Percentiles rank a stretch among this genome's conserved stretches.
phyloP scores from a whole-genome alignment of 345 rosid species.

The Cardiospermum halicacabum region DNA sequence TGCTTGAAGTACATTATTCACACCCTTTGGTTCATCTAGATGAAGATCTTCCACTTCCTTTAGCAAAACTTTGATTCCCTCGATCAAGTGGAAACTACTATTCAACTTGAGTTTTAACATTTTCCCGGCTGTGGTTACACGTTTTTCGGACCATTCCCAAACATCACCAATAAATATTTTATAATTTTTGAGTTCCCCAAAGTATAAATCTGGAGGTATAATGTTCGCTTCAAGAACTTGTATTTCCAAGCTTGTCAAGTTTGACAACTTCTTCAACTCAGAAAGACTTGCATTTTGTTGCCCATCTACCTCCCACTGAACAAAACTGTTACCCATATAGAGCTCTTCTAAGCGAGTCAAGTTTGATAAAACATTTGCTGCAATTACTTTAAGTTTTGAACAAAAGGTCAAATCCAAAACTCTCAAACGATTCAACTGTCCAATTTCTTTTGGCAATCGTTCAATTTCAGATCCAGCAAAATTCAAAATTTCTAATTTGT shows the following conservation, averaged over 20 bases:
- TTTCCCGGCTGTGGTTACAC: neutral
- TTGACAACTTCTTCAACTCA: conserved; percentile 13
- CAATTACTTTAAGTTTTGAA: conserved; percentile 10
- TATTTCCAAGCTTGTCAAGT: no score
- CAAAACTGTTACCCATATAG: conserved; percentile 8
- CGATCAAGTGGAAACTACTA: neutral
- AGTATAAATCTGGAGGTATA: no score
- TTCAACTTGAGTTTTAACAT: conserved; percentile 8
- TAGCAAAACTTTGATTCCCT: neutral
- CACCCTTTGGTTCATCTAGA: neutral
- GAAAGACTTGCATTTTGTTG: conserved; percentile 10
- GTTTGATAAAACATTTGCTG: conserved; percentile 10
- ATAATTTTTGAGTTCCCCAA: no score
- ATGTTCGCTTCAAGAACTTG: no score
- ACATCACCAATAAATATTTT: neutral
- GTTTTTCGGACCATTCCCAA: neutral
- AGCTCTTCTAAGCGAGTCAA: conserved; percentile 21
- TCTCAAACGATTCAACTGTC: conserved; percentile 13
- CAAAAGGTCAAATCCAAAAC: conserved; percentile 20
- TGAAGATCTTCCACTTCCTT: neutral
- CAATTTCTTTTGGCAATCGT: conserved; percentile 10
- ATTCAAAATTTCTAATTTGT: conserved; percentile 5
- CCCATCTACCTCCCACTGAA: conserved; percentile 16
- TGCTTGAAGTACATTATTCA: neutral
- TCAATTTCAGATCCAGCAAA: neutral